phyloP scores from a whole-genome alignment of 352 stramenopile species.

The Globisporangium polare region DNA sequence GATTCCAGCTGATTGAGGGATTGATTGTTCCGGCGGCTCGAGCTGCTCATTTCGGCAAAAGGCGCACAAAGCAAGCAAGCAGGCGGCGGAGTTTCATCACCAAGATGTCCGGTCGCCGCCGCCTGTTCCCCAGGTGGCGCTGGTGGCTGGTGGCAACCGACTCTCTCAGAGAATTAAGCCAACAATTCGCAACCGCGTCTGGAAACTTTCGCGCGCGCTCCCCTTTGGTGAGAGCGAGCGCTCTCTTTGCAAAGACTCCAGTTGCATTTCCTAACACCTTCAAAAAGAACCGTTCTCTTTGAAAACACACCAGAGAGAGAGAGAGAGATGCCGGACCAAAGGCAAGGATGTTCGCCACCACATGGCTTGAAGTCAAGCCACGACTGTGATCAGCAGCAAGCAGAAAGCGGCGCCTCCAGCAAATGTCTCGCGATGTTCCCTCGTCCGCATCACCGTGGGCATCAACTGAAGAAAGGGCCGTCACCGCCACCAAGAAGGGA shows the following conservation, averaged over 20 bases:
- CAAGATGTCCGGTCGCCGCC: no score
- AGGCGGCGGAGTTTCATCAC: background rate
- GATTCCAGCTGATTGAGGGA: no score
- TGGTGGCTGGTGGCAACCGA: background rate
- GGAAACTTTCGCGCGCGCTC: background rate
- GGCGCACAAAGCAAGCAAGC: background rate
- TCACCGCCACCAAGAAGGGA: no score
- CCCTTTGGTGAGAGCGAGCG: background rate
- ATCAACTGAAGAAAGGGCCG: no score
- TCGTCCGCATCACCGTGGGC: background rate
- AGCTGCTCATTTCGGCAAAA: no score
- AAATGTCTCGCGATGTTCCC: no score
- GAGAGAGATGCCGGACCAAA: background rate
- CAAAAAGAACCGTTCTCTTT: background rate
- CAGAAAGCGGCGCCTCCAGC: no score
- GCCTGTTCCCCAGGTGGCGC: background rate
- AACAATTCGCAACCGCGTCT: background rate
- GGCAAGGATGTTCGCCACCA: background rate
- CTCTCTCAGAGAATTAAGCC: background rate
- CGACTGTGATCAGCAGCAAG: background rate
- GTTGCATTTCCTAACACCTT: no score
- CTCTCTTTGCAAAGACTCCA: no score
- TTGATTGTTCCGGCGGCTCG: no score
- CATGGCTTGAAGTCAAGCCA: background rate
- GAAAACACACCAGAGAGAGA: no score